Base-by-base conservation (phyloP, 768 basidiomycete genomes). In the Leccinellum rugosiceps region DNA sequence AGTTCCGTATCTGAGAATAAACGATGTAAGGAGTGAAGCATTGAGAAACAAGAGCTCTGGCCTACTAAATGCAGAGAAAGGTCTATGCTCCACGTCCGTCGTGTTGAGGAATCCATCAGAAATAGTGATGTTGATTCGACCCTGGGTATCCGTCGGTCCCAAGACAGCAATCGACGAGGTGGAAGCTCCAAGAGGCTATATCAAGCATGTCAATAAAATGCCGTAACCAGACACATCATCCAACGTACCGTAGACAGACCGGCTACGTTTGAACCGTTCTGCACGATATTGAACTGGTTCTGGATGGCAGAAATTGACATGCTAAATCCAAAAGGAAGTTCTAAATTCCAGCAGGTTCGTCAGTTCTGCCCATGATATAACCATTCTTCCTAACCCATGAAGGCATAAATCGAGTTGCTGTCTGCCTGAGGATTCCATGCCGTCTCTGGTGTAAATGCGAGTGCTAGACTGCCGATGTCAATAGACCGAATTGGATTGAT, bases 281-380 rank as follows among this genome's bases (percentile, higher is more conserved):
- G 78, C 23, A 80, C 74, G 60, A 90, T 83, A 23, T 78, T 80
- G 64, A 90, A 88, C 31, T 77, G 71, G 63, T 90, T 90, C 65
- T 81, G 74, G 31, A 90, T 88, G 57, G 86, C 68, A 28, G 75
- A 78, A 52, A 90, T 82, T 1, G 74, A 72, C 17, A 88, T 8
- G 26, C 72, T 72, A 68, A 90, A 90, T 10, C 88, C 88, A 58
- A 90, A 90, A 31, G 88, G 88, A 35, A 90, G 72, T 60, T 79
- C 86, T 87, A 57, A 45, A 54, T 41, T 50, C n/a, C 50, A 48
- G 53, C 3, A 44, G 32, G 57, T 56, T 48, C 19, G 32, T 52
- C 4, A 63, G 28, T 25, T 53, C 15, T 41, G 30, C n/a, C n/a
- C 28, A 49, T 14, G 53, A 19, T 6, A 55, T n/a, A 31, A 35